These are phyloP conservation scores for Lupinus albus DNA, from an alignment of 306 rosid species.

Conservation along the genomic window DNA sequence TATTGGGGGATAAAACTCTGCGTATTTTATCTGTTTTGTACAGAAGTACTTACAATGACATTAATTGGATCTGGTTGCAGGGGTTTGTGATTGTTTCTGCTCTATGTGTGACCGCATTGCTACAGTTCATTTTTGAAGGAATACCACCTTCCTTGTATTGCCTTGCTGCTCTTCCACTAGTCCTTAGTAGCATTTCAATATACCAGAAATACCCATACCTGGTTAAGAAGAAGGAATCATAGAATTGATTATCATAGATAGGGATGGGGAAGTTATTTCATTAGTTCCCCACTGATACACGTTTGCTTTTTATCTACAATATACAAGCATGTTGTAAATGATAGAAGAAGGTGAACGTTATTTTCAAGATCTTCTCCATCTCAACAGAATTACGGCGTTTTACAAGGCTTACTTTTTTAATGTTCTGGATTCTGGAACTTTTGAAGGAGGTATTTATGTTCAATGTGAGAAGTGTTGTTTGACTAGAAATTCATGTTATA, in stretches of 20 bases:
- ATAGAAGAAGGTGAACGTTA: constrained; percentile 40
- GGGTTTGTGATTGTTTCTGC: constrained; percentile 98
- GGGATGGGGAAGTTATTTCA: constrained; percentile 33
- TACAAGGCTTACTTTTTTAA: not conserved
- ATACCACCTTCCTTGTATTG: constrained; percentile 85
- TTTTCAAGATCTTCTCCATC: constrained; percentile 41
- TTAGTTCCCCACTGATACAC: constrained; percentile 31
- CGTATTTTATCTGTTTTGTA: constrained; percentile 11
- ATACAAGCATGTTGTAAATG: constrained; percentile 50
- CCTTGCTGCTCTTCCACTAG: constrained; percentile 85
- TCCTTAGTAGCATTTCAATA: constrained; percentile 76
- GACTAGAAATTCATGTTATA: constrained; percentile 24
- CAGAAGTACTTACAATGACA: constrained; percentile 16
- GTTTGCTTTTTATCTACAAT: constrained; percentile 32
- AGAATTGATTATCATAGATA: constrained; percentile 25
- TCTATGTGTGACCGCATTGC: constrained; percentile 83
- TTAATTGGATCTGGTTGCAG: constrained; percentile 58
- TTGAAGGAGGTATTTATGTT: constrained; percentile 16
- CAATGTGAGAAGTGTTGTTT: constrained; percentile 19
- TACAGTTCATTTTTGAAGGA: constrained; percentile 95
- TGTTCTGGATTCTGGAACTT: constrained; percentile 33
- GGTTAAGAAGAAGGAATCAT: constrained; percentile 68
- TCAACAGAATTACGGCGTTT: constrained; percentile 32
- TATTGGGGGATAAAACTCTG: constrained; percentile 1
- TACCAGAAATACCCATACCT: constrained; percentile 87